A percentile compares a stretch with the other conserved stretches of the same genome.
Conservation (phyloP, 805 yeast genomes). For the Candida ipomoeae region DNA sequence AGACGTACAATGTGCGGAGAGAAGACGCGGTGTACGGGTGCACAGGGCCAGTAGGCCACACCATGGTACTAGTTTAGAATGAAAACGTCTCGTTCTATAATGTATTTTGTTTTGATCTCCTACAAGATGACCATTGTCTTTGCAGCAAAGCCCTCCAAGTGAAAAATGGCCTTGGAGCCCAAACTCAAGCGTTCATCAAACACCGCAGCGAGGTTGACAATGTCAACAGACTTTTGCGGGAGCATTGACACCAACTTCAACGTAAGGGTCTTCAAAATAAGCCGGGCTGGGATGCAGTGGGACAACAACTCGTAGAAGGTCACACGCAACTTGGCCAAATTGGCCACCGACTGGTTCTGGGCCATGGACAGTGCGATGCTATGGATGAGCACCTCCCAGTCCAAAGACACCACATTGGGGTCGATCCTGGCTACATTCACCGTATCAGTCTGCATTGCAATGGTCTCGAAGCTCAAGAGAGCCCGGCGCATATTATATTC, state of each 20-base stretch:
- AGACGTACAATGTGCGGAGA: neutral
- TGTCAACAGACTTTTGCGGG: conserved; percentile 32
- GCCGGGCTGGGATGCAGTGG: conserved; percentile 88
- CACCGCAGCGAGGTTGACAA: conserved; percentile 58
- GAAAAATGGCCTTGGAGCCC: conserved; percentile 89
- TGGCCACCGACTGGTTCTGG: conserved; percentile 60
- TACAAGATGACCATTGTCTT: conserved; percentile 63
- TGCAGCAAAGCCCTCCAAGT: conserved; percentile 91
- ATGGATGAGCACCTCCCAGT: conserved; percentile 83
- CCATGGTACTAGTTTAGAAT: no score
- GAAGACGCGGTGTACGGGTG: neutral
- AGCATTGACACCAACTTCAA: conserved; percentile 40
- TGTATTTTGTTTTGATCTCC: neutral
- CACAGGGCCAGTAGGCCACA: neutral
- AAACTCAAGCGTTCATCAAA: conserved; percentile 83
- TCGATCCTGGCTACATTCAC: conserved; percentile 28
- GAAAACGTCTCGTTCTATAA: no score
- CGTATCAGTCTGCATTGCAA: conserved; percentile 63
- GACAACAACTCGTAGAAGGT: conserved; percentile 78
- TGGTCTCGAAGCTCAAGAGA: conserved; percentile 75
- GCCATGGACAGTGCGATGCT: conserved; percentile 59
- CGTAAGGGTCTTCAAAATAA: conserved; percentile 60
- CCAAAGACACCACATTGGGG: conserved; percentile 58
- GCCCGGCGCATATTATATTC: conserved; percentile 77
- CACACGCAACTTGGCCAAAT: conserved; percentile 57